A percentile compares a stretch with the other conserved stretches of the same genome.
Conservation (phyloP, 2,329 filamentous ascomycete species). For the Cytospora schulzeri region DNA sequence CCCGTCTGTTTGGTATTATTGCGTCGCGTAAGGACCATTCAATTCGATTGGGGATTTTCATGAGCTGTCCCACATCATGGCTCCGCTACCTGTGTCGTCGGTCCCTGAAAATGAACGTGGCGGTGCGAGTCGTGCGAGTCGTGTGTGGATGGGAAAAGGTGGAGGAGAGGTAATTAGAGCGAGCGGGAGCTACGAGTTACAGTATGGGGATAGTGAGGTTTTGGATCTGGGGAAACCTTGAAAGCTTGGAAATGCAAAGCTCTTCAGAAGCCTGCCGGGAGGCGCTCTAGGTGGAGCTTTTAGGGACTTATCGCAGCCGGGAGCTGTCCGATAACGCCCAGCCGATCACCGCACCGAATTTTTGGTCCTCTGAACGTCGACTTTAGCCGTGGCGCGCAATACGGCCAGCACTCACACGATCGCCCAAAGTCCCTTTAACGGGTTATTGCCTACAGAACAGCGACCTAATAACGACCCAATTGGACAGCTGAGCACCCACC, state of each 20-base stretch:
- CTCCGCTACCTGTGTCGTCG: constrained; percentile 35
- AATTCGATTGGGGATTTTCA: constrained; percentile 62
- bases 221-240: constrained; percentile 14
- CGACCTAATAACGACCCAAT: not conserved
- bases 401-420: not conserved
- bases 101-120: constrained; percentile 27
- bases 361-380: constrained; percentile 40
- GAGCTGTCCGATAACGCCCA: constrained; percentile 38
- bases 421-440: not conserved
- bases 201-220: not conserved
- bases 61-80: constrained; percentile 57
- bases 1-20: constrained; percentile 50
- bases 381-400: constrained; percentile 37
- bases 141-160: constrained; percentile 4
- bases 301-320: constrained; percentile 19
- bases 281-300: constrained; percentile 18
- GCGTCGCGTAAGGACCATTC: constrained; percentile 62
- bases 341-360: constrained; percentile 35
- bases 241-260: constrained; percentile 11
- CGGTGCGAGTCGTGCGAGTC: constrained; percentile 11
- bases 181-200: not conserved
- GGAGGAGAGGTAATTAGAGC: not conserved
- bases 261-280: constrained; percentile 11
- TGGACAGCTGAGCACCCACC: not conserved
- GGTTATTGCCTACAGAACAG: not conserved